Evolutionary conservation across 2,329 filamentous ascomycete species (phyloP).

Genomic region (Orbilia blumenaviensis): DNA sequence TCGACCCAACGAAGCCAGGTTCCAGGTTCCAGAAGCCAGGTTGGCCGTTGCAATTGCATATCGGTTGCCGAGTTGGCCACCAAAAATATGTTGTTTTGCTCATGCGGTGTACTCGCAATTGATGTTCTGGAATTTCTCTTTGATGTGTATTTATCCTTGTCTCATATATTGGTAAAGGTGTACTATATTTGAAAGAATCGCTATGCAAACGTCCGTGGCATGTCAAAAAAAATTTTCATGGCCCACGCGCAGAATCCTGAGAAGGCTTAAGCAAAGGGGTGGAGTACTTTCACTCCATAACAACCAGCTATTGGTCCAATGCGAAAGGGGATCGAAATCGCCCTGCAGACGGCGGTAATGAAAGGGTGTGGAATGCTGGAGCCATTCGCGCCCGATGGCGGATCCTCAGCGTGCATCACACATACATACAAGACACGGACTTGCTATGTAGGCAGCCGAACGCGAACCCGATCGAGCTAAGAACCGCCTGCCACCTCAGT

Average conservation of each 20-base stretch:
- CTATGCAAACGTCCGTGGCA: background rate
- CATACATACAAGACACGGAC: too few relatives aligned
- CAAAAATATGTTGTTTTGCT: too few relatives aligned
- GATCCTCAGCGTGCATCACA: background rate
- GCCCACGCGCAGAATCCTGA: background rate
- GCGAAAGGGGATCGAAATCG: background rate
- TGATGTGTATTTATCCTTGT: too few relatives aligned
- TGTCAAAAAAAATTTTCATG: background rate
- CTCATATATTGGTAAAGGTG: too few relatives aligned
- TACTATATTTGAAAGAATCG: background rate
- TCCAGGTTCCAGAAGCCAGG: too few relatives aligned
- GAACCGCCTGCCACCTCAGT: background rate
- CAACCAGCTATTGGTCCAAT: background rate
- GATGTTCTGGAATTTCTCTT: too few relatives aligned
- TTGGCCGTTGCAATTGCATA: too few relatives aligned
- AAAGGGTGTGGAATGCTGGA: background rate
- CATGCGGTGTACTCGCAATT: too few relatives aligned
- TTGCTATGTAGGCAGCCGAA: background rate
- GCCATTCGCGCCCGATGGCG: conserved; percentile 1
- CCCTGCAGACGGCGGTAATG: conserved; percentile 21
- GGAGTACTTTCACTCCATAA: background rate
- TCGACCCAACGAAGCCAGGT: too few relatives aligned
- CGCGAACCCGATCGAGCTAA: background rate
- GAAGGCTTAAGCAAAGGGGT: background rate
- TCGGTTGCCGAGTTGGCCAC: too few relatives aligned